Evolutionary conservation across 108 stramenopile species (phyloP), one percentile per base, ranked within the genome.

Genomic region (Halocafeteria seosinensis): DNA sequence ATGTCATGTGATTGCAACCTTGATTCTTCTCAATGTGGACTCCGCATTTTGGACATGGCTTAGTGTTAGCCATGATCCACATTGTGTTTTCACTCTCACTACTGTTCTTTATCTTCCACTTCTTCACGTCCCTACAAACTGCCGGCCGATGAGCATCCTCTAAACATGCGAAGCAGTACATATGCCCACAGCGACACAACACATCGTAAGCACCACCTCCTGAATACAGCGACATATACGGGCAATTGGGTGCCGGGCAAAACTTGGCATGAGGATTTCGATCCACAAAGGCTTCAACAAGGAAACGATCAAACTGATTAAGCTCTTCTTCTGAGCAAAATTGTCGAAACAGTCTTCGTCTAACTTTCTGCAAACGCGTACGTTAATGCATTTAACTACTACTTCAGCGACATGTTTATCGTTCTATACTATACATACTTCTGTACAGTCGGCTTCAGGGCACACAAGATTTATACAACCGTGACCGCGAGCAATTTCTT

Each of bases 1-100:
- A 84, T 8, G 87, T 89, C 88, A 98, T 98, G 86, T 98, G 93
- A 74, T 94, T 95, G 79, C 94, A 98, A 28, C 94, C 94, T 66
- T 94, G 88, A 74, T 95, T 95, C 77, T 98, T 98, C 76, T 98
- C 94, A 75, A 98, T 98, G 33, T 93, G 84, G 57, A 84, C 85
- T 32, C 72, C 73, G 76, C 96, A 98, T 71, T 92, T 90, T 51
- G 96, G 96, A 73, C 96, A 98, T 32, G 77, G 76, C 77, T 95
- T 95, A 50, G 94, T 98, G 70, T 94, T 94, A 66, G 91, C 94
- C 34, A 95, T 68, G 55, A 94, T 95, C 94, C 92, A 98, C 74
- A 94, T 94, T 52, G 91, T 92, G 8, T 92, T 99, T 78, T 99
- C 93, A 36, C 80, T 83, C 76, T 95, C 92, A 67, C 90, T 91